These are phyloP conservation scores for Erigeron canadensis DNA, from an alignment of 129 eudicot species.

Conservation along the genomic window DNA sequence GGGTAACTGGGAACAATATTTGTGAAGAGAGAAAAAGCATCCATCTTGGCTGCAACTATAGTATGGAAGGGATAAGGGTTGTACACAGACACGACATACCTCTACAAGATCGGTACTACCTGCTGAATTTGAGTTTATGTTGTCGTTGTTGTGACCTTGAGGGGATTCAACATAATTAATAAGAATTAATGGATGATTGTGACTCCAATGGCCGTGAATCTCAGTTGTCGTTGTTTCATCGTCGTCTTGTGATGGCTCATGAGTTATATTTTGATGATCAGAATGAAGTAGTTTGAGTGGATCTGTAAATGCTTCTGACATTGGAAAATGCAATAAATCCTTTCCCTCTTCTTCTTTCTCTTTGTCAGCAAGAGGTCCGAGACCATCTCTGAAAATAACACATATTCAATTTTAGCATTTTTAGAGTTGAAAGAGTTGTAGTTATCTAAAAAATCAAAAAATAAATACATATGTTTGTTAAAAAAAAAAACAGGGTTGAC, in stretches of 20 bases:
- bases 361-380: neutral
- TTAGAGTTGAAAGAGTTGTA: neutral
- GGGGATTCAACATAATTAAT: neutral
- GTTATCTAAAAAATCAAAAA: neutral
- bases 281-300: neutral
- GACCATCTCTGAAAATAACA: slow-evolving; percentile 5
- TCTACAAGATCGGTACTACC: neutral
- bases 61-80: slow-evolving; percentile 17
- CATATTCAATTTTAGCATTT: neutral
- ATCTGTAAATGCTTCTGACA: slow-evolving; percentile 10
- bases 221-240: neutral
- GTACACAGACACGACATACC: slow-evolving; percentile 6
- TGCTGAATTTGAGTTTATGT: too few species aligned
- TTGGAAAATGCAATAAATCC: slow-evolving; percentile 8
- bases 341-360: neutral
- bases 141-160: neutral
- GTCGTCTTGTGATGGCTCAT: neutral
- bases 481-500: neutral
- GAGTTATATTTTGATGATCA: neutral
- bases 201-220: slow-evolving; percentile 18
- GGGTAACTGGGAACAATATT: slow-evolving; percentile 16
- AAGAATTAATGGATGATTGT: slow-evolving; percentile 8
- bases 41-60: slow-evolving; percentile 7
- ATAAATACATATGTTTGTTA: neutral
- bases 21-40: slow-evolving; percentile 13